Base-by-base conservation (phyloP, 2,329 filamentous ascomycete genomes). In the Chaetothyriales sp. region DNA sequence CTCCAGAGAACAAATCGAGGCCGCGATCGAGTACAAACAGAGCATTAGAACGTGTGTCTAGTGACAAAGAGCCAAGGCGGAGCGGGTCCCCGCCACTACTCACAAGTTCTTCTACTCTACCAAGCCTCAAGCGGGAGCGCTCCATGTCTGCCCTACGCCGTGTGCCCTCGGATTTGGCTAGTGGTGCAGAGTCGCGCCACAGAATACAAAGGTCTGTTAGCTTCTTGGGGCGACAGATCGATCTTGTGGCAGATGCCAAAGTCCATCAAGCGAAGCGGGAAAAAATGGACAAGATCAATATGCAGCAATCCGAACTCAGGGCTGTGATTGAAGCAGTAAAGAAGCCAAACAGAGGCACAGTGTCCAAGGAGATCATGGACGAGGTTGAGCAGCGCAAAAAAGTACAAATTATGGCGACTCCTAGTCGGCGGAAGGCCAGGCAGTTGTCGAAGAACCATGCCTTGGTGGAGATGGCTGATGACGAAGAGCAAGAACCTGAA, bases 381-480 rank as follows among this genome's bases (percentile, higher is more conserved):
- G 66, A 68, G 49, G 65, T 64, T 5, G 66, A 65, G 25, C 67
- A 67, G 51, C 62, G 67, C 43, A 64, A 43, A 63, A 65, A 68
- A 6, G 68, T 73, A 19, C 72, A 73, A 58, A 71, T 74, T 50
- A 71, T 70, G 60, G 71, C 70, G 18, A 74, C 72, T 3, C 72
- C 72, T 3, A 68, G 64, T 49, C 63, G 63, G 7, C 61, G 62
- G 47, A 63, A 66, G 26, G 65, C 62, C 57, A 65, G 59, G 50
- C 62, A 68, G 32, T 39, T 39, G 32, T 15, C 7, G 18, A 46
- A 10, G 51, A 44, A 15, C 47, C 53, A 10, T 8, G 32, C 26
- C 9, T 20, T 45, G 43, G 10, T 45, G 43, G 43, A 19, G 5
- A 26, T 45, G 19, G 43, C 43, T 19, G 28, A 28, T 18, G 18